Evolutionary conservation across 768 basidiomycete genomes (phyloP), one percentile per base, ranked within the genome.

Genomic region (Agaricus bisporus): DNA sequence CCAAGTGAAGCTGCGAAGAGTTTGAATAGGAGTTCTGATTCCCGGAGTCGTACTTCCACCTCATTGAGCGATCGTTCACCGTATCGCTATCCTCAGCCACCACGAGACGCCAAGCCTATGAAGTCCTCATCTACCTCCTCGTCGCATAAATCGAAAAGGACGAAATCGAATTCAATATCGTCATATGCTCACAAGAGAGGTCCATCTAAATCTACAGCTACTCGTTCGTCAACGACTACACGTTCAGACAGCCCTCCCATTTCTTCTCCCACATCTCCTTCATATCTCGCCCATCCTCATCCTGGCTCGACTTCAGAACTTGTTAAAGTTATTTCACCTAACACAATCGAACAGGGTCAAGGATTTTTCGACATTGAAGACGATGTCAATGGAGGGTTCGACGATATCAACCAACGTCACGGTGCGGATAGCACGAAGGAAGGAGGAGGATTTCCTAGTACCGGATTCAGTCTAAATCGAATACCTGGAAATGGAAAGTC

Each of bases 21-120:
- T 11, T 17, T 15, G 15, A 59, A 66, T 9, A 71, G 73, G 29
- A 78, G 76, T 22, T 86, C 85, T 0, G 80, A 83, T 54, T 83
- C 81, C 4, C 79, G 76, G 35, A 85, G 83, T 3, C 76, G 79
- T 29, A 85, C 84, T 0, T 83, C 83, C 4, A 64, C 78, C 4
- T 81, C 80, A 0, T 43, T 68, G 25, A 63, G 59, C 20, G 64
- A 66, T 32, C 59, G 63, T 45, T 38, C 56, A 49, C 46, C 25
- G n/a, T 49, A 26, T 5, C 39, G 22, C 18, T n/a, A 45, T 12
- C 28, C 22, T 28, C n/a, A 35, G 20, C n/a, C 51, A 5, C 22
- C 17, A 17, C 37, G 20, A 20, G 20, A 50, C 36, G 18, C 41
- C 7, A 53, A 39, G 25, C 42, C 48, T 6, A 11, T 20, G 10